Conservation (phyloP, 1,284 basidiomycete genomes). For the Neonothopanus nambi region DNA sequence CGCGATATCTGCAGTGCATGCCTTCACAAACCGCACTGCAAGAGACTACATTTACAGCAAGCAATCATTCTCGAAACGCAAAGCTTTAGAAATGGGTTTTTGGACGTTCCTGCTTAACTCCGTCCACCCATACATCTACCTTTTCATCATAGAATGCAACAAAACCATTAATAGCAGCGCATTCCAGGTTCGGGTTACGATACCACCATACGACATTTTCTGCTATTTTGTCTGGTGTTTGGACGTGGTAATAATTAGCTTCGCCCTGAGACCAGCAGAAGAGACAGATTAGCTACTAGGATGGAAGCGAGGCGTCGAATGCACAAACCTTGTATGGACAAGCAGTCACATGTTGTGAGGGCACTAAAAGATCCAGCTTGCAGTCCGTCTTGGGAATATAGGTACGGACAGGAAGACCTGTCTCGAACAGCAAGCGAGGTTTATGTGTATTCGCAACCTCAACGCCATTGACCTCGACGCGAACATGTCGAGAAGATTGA, state of each 20-base stretch:
- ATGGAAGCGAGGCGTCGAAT: constrained; percentile 1
- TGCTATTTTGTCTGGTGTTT: constrained; percentile 40
- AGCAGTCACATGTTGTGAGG: constrained; percentile 44
- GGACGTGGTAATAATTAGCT: constrained; percentile 58
- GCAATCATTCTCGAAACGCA: too few relatives aligned
- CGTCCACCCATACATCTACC: constrained; percentile 66
- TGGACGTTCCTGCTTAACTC: constrained; percentile 43
- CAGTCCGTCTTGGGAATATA: constrained; percentile 64
- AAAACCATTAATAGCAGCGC: constrained; percentile 50
- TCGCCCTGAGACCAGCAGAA: constrained; percentile 43
- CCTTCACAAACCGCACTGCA: too few relatives aligned
- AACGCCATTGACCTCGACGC: constrained; percentile 58
- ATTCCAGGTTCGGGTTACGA: constrained; percentile 50
- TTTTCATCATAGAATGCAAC: constrained; percentile 68
- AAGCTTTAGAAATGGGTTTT: constrained; percentile 4
- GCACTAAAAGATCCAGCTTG: constrained; percentile 48
- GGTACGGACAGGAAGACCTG: constrained; percentile 52
- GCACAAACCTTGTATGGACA: constrained; percentile 66
- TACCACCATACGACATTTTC: constrained; percentile 68
- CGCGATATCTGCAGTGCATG: too few relatives aligned
- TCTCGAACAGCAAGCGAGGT: constrained; percentile 60
- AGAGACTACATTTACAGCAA: too few relatives aligned
- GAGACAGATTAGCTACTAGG: not conserved
- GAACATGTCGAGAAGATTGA: constrained; percentile 59
- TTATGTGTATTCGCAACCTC: constrained; percentile 60